These are phyloP conservation scores for Inonotus obliquus DNA, from an alignment of 1,284 basidiomycete species.

Conservation along the genomic window DNA sequence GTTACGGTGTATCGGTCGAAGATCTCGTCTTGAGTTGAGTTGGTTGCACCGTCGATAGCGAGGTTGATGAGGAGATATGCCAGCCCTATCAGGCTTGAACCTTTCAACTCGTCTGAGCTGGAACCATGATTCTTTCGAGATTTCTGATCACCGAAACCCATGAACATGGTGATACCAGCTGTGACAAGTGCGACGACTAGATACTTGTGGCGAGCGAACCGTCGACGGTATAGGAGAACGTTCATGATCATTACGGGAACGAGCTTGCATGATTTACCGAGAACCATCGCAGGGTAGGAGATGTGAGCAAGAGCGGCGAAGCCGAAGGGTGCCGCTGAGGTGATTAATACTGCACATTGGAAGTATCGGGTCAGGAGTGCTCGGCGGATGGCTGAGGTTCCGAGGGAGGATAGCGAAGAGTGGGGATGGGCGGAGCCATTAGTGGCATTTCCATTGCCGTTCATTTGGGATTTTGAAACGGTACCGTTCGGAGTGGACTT, in stretches of 20 bases:
- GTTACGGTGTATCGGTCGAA: slow-evolving; percentile 76
- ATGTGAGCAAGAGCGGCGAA: slow-evolving; percentile 94
- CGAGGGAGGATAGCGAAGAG: slow-evolving; percentile 25
- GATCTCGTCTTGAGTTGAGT: slow-evolving; percentile 98
- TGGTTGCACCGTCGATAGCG: slow-evolving; percentile 88
- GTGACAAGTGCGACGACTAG: slow-evolving; percentile 92
- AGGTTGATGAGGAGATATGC: slow-evolving; percentile 82
- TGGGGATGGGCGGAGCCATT: slow-evolving; percentile 31
- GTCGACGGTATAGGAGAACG: slow-evolving; percentile 81
- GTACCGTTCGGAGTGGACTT: background rate
- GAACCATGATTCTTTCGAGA: slow-evolving; percentile 38
- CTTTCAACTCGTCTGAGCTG: slow-evolving; percentile 30
- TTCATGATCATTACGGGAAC: slow-evolving; percentile 97
- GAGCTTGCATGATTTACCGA: slow-evolving; percentile 98
- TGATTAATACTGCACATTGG: slow-evolving; percentile 86
- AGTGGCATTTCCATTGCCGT: slow-evolving; percentile 11
- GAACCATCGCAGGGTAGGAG: slow-evolving; percentile 97
- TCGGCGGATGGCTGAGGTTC: slow-evolving; percentile 31
- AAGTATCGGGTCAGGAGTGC: slow-evolving; percentile 68
- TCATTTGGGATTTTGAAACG: slow-evolving; percentile 12
- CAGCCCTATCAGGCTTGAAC: slow-evolving; percentile 59
- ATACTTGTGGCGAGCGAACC: slow-evolving; percentile 93
- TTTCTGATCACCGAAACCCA: slow-evolving; percentile 74
- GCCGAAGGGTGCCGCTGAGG: slow-evolving; percentile 89
- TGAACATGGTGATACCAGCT: slow-evolving; percentile 90